These are phyloP conservation scores for Amaranthus hypochondriacus DNA, from an alignment of 148 eudicot genomes.

Conservation along the genomic window DNA sequence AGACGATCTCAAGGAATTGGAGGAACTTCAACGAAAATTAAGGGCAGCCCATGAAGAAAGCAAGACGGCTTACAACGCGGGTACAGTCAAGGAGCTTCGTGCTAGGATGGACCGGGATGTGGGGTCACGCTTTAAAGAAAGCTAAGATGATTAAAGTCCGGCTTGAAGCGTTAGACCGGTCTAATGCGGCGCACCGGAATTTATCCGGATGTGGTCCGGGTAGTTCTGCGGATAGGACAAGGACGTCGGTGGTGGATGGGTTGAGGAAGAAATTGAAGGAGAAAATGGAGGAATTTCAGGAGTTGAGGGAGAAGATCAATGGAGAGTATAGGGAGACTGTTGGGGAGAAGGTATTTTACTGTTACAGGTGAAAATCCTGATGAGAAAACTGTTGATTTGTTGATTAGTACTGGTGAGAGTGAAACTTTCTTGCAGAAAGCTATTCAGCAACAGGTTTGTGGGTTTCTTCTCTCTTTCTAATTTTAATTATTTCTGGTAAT, in stretches of 20 bases:
- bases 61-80: slow-evolving; percentile 44
- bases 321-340: slow-evolving; percentile 53
- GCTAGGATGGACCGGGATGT: slow-evolving; percentile 50
- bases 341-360: slow-evolving; percentile 45
- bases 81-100: slow-evolving; percentile 37
- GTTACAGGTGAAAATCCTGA: slow-evolving; percentile 58
- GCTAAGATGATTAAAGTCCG: slow-evolving; percentile 43
- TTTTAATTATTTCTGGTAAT: background rate
- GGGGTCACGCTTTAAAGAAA: slow-evolving; percentile 30
- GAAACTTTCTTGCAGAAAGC: slow-evolving; percentile 50
- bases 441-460: slow-evolving; percentile 41
- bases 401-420: slow-evolving; percentile 46
- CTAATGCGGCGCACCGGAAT: slow-evolving; percentile 38
- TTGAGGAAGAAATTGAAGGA: slow-evolving; percentile 44
- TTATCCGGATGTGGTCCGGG: slow-evolving; percentile 49
- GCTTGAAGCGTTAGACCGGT: slow-evolving; percentile 41
- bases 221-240: slow-evolving; percentile 41
- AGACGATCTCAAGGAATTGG: slow-evolving; percentile 34
- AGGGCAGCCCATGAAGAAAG: slow-evolving; percentile 36
- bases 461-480: background rate
- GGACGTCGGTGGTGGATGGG: slow-evolving; percentile 40
- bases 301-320: slow-evolving; percentile 34
- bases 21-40: slow-evolving; percentile 22
- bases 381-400: slow-evolving; percentile 32
- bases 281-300: slow-evolving; percentile 48